These are phyloP conservation scores for Agrocybe chaxingu DNA, from an alignment of 768 basidiomycete genomes.

Conservation along the genomic window DNA sequence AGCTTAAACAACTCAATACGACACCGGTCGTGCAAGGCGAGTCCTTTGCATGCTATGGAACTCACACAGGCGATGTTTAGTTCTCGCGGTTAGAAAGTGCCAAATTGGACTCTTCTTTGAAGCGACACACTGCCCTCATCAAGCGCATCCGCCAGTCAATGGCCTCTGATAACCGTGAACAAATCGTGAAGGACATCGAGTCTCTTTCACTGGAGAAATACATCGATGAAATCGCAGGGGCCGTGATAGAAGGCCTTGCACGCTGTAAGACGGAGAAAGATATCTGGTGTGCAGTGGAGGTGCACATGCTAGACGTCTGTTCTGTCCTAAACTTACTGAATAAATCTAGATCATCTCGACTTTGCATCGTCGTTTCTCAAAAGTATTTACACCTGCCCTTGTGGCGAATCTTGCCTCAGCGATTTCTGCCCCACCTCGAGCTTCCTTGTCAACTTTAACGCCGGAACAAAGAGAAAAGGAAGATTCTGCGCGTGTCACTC, in stretches of 20 bases:
- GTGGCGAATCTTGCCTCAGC: slow-evolving; percentile 55
- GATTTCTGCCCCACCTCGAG: slow-evolving; percentile 57
- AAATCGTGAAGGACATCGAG: slow-evolving; percentile 90
- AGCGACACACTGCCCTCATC: slow-evolving; percentile 93
- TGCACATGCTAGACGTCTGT: slow-evolving; percentile 28
- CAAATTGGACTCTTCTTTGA: slow-evolving; percentile 91
- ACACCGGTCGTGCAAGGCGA: slow-evolving; percentile 47
- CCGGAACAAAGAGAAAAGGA: slow-evolving; percentile 92
- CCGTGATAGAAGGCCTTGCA: slow-evolving; percentile 78
- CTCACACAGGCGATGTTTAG: slow-evolving; percentile 2
- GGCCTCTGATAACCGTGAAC: slow-evolving; percentile 76
- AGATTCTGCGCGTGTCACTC: slow-evolving; percentile 70
- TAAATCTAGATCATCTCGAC: slow-evolving; percentile 74
- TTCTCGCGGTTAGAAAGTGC: slow-evolving; percentile 47
- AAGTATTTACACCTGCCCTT: slow-evolving; percentile 72
- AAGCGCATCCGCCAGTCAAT: slow-evolving; percentile 90
- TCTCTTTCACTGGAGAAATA: slow-evolving; percentile 92
- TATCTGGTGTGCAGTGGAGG: slow-evolving; percentile 90
- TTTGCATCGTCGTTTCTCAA: slow-evolving; percentile 83
- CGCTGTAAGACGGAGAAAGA: slow-evolving; percentile 94
- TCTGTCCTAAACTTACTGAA: slow-evolving; percentile 1
- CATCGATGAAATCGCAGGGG: slow-evolving; percentile 89
- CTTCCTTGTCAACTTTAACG: slow-evolving; percentile 51
- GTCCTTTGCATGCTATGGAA: slow-evolving; percentile 13
- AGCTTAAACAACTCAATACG: slow-evolving; percentile 56